These are phyloP conservation scores for Colletotrichum abscissum DNA, from an alignment of 2,329 filamentous ascomycete genomes.

Conservation along the genomic window DNA sequence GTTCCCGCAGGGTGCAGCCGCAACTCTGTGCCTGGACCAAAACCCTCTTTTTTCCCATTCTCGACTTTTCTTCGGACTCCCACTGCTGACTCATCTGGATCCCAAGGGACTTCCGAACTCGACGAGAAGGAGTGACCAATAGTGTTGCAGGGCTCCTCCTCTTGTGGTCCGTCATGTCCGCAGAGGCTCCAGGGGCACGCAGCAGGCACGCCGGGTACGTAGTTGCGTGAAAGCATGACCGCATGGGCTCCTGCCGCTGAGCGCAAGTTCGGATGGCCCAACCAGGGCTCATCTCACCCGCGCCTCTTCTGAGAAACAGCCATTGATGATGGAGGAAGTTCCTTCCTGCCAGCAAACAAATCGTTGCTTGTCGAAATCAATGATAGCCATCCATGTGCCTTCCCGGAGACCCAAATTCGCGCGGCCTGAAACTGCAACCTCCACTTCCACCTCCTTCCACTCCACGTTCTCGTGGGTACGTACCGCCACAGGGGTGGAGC, in stretches of 20 bases:
- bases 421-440: constrained; percentile 29
- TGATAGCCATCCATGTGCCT: neutral
- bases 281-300: neutral
- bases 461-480: neutral
- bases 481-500: neutral
- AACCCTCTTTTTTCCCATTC: neutral
- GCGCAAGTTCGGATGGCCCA: neutral
- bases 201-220: neutral
- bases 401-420: constrained; percentile 10
- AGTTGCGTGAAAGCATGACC: too few species aligned
- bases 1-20: constrained; percentile 8
- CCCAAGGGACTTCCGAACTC: neutral
- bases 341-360: neutral
- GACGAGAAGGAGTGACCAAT: neutral
- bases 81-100: neutral
- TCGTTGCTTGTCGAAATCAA: neutral
- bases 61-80: neutral
- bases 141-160: neutral
- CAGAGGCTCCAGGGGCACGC: neutral
- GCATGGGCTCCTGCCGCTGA: neutral
- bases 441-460: neutral
- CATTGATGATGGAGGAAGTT: neutral
- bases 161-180: constrained; percentile 8
- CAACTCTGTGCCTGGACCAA: constrained; percentile 25
- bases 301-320: neutral